Evolutionary conservation across 805 yeast species (phyloP).

Genomic region (Torulaspora indica): DNA sequence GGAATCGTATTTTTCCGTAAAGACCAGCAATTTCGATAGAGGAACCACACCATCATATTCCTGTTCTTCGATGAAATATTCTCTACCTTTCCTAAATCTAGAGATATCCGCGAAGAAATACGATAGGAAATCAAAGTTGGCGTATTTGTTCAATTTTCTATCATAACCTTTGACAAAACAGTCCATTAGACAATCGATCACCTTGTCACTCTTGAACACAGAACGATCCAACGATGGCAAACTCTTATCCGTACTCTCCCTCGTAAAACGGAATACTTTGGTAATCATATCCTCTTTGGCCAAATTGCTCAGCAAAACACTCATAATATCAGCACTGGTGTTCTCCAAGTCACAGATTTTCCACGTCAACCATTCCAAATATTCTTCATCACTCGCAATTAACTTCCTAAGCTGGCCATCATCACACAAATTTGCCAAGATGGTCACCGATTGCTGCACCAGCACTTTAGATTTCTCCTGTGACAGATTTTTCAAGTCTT

Average conservation of each 20-base stretch:
- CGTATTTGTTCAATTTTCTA: constrained; percentile 62
- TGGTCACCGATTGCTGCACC: constrained; percentile 68
- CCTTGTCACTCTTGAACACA: constrained; percentile 52
- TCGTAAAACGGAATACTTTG: constrained; percentile 42
- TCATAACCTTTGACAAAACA: constrained; percentile 83
- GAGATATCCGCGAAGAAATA: constrained; percentile 89
- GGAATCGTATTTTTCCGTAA: constrained; percentile 75
- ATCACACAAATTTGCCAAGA: constrained; percentile 77
- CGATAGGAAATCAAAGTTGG: constrained; percentile 76
- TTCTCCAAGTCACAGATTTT: constrained; percentile 53
- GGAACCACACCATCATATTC: constrained; percentile 74
- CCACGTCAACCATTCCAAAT: constrained; percentile 45
- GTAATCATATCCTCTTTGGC: constrained; percentile 70
- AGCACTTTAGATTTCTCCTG: constrained; percentile 49
- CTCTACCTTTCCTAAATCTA: constrained; percentile 66
- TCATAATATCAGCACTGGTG: constrained; percentile 70
- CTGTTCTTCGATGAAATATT: constrained; percentile 69
- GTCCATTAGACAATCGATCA: constrained; percentile 79
- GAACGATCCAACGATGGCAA: constrained; percentile 39
- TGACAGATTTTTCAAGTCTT: constrained; percentile 61
- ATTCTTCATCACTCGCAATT: constrained; percentile 60
- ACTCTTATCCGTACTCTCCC: constrained; percentile 21
- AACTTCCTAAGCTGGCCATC: constrained; percentile 57
- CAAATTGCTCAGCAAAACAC: constrained; percentile 78
- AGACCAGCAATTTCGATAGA: constrained; percentile 71